Conservation (phyloP, 2,329 filamentous ascomycete genomes). For the Apiospora marii region DNA sequence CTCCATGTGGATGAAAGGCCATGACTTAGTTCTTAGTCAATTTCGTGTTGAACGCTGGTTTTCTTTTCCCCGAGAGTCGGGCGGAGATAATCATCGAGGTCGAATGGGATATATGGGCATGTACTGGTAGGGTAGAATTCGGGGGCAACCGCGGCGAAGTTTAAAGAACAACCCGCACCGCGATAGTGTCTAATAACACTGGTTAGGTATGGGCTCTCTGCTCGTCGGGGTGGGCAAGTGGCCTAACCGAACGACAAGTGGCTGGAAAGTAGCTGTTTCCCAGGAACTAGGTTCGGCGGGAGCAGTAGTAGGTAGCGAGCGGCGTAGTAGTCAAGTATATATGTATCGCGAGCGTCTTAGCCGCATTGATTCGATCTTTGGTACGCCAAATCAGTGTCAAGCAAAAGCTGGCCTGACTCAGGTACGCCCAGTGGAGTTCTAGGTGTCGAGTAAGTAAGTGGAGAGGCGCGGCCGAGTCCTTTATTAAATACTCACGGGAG, state of each 20-base stretch:
- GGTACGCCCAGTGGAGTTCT: conserved; percentile 15
- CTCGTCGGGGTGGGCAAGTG: not conserved
- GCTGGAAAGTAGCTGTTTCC: conserved; percentile 5
- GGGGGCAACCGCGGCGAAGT: not conserved
- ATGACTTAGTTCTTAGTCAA: conserved; percentile 29
- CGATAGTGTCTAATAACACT: conserved; percentile 23
- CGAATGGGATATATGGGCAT: not conserved
- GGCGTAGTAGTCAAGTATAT: conserved; percentile 9
- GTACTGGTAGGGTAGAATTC: not conserved
- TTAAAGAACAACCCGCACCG: conserved; percentile 9
- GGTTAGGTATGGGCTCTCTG: not conserved
- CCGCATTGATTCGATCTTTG: conserved; percentile 14
- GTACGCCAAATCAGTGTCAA: conserved; percentile 18
- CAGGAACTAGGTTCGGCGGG: conserved; percentile 7
- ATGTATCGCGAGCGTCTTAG: not conserved
- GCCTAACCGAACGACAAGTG: not conserved
- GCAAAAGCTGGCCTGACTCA: conserved; percentile 10
- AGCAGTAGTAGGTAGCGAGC: conserved; percentile 9
- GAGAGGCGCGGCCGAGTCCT: conserved; percentile 9
- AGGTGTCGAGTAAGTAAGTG: conserved; percentile 4
- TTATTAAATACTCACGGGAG: not conserved
- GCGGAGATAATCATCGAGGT: conserved; percentile 7
- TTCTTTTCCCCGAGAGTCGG: not conserved
- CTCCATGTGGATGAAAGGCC: conserved; percentile 36
- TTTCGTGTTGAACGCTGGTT: not conserved